Conservation (phyloP, 2,329 filamentous ascomycete species). For the Beauveria sp. region DNA sequence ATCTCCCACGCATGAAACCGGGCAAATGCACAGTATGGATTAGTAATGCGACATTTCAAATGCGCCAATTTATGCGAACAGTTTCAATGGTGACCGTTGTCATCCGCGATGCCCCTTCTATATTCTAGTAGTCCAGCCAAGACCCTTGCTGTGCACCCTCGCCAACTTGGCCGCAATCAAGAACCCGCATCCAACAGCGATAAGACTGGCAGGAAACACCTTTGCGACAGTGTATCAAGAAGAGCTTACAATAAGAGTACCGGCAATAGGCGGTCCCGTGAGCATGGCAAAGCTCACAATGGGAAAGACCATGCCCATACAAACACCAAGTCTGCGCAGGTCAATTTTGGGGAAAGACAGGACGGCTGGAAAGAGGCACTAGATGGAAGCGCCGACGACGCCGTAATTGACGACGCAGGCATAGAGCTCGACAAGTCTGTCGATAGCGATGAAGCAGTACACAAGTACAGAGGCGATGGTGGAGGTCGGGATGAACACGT, state of each 20-base stretch:
- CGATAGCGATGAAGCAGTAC: slow-evolving; percentile 53
- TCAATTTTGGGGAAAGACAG: slow-evolving; percentile 48
- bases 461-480: slow-evolving; percentile 34
- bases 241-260: slow-evolving; percentile 36
- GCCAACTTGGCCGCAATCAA: slow-evolving; percentile 30
- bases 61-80: background rate
- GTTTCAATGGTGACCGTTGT: background rate
- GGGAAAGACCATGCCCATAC: slow-evolving; percentile 53
- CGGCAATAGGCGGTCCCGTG: slow-evolving; percentile 43
- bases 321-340: slow-evolving; percentile 41
- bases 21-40: background rate
- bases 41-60: background rate
- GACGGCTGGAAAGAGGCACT: slow-evolving; percentile 55
- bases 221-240: slow-evolving; percentile 41
- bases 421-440: slow-evolving; percentile 43
- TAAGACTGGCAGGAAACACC: slow-evolving; percentile 34
- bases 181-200: slow-evolving; percentile 34
- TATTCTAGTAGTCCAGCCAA: slow-evolving; percentile 34
- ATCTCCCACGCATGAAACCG: background rate
- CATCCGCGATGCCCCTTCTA: slow-evolving; percentile 9
- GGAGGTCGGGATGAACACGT: slow-evolving; percentile 46
- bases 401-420: slow-evolving; percentile 57
- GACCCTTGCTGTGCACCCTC: slow-evolving; percentile 29
- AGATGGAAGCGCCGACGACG: slow-evolving; percentile 51
- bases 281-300: slow-evolving; percentile 47